Percentiles rank a stretch among this genome's conserved stretches.
phyloP scores from a whole-genome alignment of 2,329 filamentous ascomycete species.

The Coniochaeta ligniaria region DNA sequence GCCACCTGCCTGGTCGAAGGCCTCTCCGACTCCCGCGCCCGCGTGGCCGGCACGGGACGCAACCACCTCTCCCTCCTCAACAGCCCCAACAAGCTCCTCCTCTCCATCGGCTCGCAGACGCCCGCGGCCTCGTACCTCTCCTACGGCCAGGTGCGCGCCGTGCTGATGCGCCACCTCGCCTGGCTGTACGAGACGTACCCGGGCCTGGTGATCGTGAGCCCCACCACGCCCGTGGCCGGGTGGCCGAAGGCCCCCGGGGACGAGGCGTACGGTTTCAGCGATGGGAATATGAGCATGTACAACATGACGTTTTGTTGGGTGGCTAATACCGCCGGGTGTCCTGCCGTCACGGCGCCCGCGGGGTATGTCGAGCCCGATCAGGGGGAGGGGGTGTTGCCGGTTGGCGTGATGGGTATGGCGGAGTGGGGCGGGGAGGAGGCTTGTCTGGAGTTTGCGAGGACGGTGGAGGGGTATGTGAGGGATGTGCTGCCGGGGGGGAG shows the following conservation, averaged over 20 bases:
- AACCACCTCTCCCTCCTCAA: slow-evolving; percentile 51
- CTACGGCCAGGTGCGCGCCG: slow-evolving; percentile 63
- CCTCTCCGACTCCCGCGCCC: slow-evolving; percentile 36
- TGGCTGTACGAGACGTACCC: slow-evolving; percentile 63
- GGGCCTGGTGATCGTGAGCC: slow-evolving; percentile 70
- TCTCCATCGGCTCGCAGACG: slow-evolving; percentile 58
- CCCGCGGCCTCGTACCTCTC: slow-evolving; percentile 63
- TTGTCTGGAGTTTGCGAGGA: slow-evolving; percentile 51
- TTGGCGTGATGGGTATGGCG: slow-evolving; percentile 56
- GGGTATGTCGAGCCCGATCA: slow-evolving; percentile 58
- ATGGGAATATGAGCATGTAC: slow-evolving; percentile 65
- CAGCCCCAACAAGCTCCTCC: slow-evolving; percentile 61
- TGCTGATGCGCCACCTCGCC: slow-evolving; percentile 74
- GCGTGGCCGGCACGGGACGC: slow-evolving; percentile 30
- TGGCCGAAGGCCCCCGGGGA: slow-evolving; percentile 59
- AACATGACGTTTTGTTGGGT: slow-evolving; percentile 85
- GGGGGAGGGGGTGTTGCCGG: slow-evolving; percentile 51
- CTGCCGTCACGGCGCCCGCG: slow-evolving; percentile 66
- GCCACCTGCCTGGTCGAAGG: slow-evolving; percentile 72
- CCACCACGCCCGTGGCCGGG: slow-evolving; percentile 68
- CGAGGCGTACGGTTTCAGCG: slow-evolving; percentile 62
- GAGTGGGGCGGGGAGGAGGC: slow-evolving; percentile 63
- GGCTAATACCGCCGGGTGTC: slow-evolving; percentile 74
- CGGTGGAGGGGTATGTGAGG: slow-evolving; percentile 49
- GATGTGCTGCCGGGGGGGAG: slow-evolving; percentile 39